Evolutionary conservation across 23 red algal genomes (phyloP), one percentile per base, ranked within the genome.

Genomic region (Gracilaria caudata): DNA sequence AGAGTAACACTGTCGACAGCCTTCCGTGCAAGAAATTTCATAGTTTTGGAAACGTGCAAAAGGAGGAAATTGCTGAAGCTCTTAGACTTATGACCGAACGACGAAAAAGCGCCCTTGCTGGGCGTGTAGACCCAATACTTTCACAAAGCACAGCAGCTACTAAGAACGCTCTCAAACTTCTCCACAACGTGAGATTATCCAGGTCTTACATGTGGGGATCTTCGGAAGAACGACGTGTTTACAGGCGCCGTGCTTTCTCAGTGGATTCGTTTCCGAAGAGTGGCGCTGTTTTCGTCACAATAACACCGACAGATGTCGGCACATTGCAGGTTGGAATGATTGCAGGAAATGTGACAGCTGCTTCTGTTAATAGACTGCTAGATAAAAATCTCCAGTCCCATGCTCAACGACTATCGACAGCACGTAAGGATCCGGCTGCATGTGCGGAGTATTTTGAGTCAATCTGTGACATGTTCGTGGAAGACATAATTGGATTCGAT

Each of bases 401-500:
- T 28, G 59, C 59, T 30, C 59, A 64, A 13, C 59, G 59, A 14
- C 14, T 64, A 13, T 30, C 32, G 14, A 64, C 32, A 4, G 59
- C 59, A 14, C 32, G 59, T 8, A 64, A 35, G 14, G 14, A 64
- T 64, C 59, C 59, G 14, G 32, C 32, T 7, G 59, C 59, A 5
- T 64, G 59, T 30, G 24, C 26, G 8, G 59, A 64, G 14, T 64
- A 64, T 13, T 64, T 64, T 64, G 59, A 64, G 14, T 5, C 32
- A 35, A 35, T 64, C 4, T 64, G 5, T 35, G 59, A 64, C 4
- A 13, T 13, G 24, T 35, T 64, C 59, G 59, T 64, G 24, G 14
- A 64, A 13, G 59, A 64, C 59, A 64, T 64, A 64, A 35, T 64
- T 64, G 59, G 59, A 7, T 64, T 14, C 14, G 32, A 64, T 35